Evolutionary conservation across 2,329 filamentous ascomycete species (phyloP).

Genomic region (Microcera coccophila): DNA sequence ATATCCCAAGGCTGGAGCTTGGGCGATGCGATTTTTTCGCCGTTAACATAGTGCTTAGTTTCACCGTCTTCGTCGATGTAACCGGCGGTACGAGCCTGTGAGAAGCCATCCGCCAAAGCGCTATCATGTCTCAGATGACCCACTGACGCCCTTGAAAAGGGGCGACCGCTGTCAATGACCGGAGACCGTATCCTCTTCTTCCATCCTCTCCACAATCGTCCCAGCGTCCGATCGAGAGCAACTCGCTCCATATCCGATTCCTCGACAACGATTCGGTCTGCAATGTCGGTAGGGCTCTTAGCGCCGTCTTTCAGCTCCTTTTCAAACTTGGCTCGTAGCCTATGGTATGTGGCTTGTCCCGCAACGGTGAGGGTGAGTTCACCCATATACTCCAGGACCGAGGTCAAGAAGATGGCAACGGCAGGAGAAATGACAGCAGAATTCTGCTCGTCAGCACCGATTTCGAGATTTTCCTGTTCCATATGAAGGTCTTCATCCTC

Average conservation of each 20-base stretch:
- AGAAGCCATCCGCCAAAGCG: slow-evolving; percentile 35
- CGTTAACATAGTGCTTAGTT: slow-evolving; percentile 8
- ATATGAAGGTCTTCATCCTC: slow-evolving; percentile 92
- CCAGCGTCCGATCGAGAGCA: slow-evolving; percentile 82
- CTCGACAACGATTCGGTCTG: slow-evolving; percentile 74
- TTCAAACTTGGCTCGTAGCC: slow-evolving; percentile 56
- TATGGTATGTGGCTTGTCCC: slow-evolving; percentile 75
- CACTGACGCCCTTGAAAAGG: slow-evolving; percentile 47
- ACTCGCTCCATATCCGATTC: slow-evolving; percentile 91
- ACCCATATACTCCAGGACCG: slow-evolving; percentile 88
- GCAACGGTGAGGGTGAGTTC: slow-evolving; percentile 87
- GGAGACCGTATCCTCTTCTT: slow-evolving; percentile 74
- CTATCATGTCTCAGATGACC: slow-evolving; percentile 32
- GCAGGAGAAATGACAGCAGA: slow-evolving; percentile 78
- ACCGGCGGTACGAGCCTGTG: slow-evolving; percentile 25
- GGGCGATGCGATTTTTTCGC: slow-evolving; percentile 6
- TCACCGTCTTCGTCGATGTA: slow-evolving; percentile 28
- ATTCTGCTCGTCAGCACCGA: slow-evolving; percentile 52
- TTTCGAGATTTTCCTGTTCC: slow-evolving; percentile 69
- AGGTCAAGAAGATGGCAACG: slow-evolving; percentile 92
- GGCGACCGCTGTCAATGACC: slow-evolving; percentile 43
- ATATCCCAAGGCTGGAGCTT: slow-evolving; percentile 41
- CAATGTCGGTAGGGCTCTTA: slow-evolving; percentile 44
- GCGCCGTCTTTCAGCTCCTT: slow-evolving; percentile 55
- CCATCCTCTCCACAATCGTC: slow-evolving; percentile 91